A percentile compares a stretch with the other conserved stretches of the same genome.
phyloP scores from a whole-genome alignment of 257 asterid species.

The Fraxinus americana region DNA sequence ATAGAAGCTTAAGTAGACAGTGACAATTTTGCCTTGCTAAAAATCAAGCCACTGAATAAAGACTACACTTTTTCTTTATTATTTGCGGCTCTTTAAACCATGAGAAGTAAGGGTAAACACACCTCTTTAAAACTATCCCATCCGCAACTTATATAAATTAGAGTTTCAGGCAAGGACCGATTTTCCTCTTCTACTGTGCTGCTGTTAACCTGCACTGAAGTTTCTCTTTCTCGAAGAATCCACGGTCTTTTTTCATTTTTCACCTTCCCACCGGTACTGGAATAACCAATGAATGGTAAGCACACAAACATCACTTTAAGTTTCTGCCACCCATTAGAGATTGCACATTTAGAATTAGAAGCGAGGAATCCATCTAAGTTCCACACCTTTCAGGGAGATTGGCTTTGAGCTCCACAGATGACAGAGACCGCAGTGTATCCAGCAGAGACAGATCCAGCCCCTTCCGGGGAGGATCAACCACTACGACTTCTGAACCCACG shows the following conservation, averaged over 20 bases:
- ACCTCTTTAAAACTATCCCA: constrained; percentile 98
- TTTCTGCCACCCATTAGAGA: constrained; percentile 20
- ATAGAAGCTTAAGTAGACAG: constrained; percentile 19
- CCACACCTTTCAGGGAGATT: constrained; percentile 54
- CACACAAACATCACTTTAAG: constrained; percentile 19
- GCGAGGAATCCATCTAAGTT: constrained; percentile 6
- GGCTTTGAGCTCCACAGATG: constrained; percentile 45
- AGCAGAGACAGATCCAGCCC: constrained; percentile 82
- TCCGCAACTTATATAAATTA: constrained; percentile 90
- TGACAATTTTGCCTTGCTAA: not conserved
- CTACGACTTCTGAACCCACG: constrained; percentile 84
- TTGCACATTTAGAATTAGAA: constrained; percentile 15
- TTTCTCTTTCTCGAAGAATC: constrained; percentile 78
- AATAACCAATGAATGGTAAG: constrained; percentile 26
- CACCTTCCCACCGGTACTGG: constrained; percentile 43
- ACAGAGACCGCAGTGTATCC: constrained; percentile 52
- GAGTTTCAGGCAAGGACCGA: constrained; percentile 69
- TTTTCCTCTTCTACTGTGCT: constrained; percentile 46
- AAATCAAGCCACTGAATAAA: not conserved
- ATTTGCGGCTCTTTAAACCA: constrained; percentile 18
- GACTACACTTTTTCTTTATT: not conserved
- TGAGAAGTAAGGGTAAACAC: constrained; percentile 15
- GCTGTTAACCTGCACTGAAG: constrained; percentile 54
- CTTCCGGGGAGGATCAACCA: constrained; percentile 97
- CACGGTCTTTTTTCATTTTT: constrained; percentile 84